Percentiles rank a stretch among this genome's conserved stretches.
Evolutionary conservation across 768 basidiomycete species (phyloP).

Genomic region (Serendipita sp.): DNA sequence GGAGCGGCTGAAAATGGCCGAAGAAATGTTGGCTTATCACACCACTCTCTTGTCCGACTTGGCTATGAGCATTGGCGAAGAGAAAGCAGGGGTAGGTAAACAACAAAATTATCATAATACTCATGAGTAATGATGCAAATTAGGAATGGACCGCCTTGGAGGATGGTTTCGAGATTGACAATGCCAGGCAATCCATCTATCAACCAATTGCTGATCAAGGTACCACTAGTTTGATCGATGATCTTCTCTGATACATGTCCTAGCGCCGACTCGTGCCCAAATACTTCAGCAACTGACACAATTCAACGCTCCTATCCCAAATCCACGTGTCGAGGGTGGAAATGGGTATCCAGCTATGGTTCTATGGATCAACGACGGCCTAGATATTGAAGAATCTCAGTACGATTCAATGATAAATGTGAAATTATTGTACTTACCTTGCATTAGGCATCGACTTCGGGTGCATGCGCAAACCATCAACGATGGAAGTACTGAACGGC

Average conservation of each 20-base stretch:
- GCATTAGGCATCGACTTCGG: not conserved
- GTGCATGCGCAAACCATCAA: not conserved
- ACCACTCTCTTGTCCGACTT: not conserved
- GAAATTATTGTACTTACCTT: not conserved
- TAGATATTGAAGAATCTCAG: not conserved
- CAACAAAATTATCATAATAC: not conserved
- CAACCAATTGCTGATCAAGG: not conserved
- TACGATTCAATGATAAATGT: not conserved
- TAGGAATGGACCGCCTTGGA: not conserved
- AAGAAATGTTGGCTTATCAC: not conserved
- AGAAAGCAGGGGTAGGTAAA: not conserved
- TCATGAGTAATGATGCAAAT: not conserved
- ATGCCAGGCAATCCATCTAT: not conserved
- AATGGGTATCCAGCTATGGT: not conserved
- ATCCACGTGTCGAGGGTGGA: not conserved
- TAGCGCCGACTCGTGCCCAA: not conserved
- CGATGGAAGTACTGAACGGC: not conserved
- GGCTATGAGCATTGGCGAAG: not conserved
- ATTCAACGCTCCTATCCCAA: not conserved
- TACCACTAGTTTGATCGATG: not conserved
- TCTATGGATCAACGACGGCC: not conserved
- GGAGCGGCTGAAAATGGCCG: not conserved
- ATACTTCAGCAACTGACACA: not conserved
- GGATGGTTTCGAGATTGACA: not conserved
- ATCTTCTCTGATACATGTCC: not conserved